A percentile compares a stretch with the other conserved stretches of the same genome.
phyloP scores from a whole-genome alignment of 306 rosid species.

The Macrotyloma uniflorum region DNA sequence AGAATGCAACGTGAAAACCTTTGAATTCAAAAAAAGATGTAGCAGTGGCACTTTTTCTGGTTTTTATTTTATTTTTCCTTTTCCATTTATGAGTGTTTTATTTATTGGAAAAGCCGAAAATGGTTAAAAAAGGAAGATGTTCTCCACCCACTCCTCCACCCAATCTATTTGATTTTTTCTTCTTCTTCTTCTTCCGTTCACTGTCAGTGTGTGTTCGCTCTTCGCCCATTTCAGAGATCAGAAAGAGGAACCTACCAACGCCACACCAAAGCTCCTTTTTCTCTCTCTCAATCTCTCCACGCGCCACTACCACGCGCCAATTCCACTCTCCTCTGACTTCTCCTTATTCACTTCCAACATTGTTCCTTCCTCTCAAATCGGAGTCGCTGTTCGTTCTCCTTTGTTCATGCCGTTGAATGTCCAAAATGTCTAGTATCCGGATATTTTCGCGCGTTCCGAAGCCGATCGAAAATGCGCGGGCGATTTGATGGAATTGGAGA shows the following conservation, averaged over 20 bases:
- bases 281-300: constrained; percentile 46
- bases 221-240: constrained; percentile 31
- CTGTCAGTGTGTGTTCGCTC: constrained; percentile 56
- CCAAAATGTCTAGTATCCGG: constrained; percentile 58
- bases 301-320: background rate
- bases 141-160: constrained; percentile 72
- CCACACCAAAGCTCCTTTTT: constrained; percentile 33
- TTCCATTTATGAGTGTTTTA: background rate
- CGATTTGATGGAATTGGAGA: constrained; percentile 75
- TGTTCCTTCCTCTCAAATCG: constrained; percentile 43
- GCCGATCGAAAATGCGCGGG: constrained; percentile 65
- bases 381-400: constrained; percentile 19
- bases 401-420: background rate
- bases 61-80: background rate
- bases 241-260: constrained; percentile 2
- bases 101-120: background rate
- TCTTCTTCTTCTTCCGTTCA: constrained; percentile 33
- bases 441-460: constrained; percentile 47
- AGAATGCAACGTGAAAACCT: background rate
- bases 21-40: background rate
- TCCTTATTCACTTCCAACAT: constrained; percentile 28
- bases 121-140: constrained; percentile 30
- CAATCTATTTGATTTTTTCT: constrained; percentile 39
- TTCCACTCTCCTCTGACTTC: background rate
- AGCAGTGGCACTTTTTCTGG: background rate